Conservation (phyloP, 163 green algal genomes). For the Scenedesmus sp. region DNA sequence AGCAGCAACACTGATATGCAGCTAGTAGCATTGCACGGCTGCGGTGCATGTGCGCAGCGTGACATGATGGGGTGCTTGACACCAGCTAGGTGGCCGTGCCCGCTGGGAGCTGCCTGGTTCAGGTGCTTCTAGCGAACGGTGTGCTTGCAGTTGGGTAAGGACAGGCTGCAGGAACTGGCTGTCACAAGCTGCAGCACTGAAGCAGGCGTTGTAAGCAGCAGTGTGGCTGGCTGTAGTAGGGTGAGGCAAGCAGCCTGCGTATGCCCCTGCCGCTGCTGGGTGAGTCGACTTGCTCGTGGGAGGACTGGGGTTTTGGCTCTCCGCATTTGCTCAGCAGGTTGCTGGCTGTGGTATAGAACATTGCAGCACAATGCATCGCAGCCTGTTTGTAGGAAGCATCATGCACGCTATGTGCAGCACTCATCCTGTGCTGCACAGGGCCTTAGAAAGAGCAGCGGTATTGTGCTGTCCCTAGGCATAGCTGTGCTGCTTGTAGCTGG, state of each 20-base stretch:
- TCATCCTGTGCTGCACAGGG: neutral
- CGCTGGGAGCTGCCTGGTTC: too few relatives aligned
- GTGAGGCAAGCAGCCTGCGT: neutral
- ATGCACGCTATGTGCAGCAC: neutral
- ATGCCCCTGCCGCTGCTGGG: neutral
- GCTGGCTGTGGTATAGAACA: neutral
- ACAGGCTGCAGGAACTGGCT: too few relatives aligned
- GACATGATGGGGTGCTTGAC: too few relatives aligned
- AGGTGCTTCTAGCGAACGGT: too few relatives aligned
- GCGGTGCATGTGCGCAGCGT: neutral
- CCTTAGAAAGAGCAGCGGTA: neutral
- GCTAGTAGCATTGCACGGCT: neutral
- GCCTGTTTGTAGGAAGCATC: neutral
- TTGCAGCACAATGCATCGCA: neutral
- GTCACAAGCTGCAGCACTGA: too few relatives aligned
- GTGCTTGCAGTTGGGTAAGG: too few relatives aligned
- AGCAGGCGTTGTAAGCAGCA: too few relatives aligned
- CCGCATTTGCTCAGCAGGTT: neutral
- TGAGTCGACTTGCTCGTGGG: too few relatives aligned
- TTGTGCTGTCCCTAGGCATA: neutral
- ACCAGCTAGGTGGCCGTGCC: too few relatives aligned
- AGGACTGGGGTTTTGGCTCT: too few relatives aligned
- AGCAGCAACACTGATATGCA: too few relatives aligned
- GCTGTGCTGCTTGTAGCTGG: too few relatives aligned
- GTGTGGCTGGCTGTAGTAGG: neutral